Evolutionary conservation across 257 asterid genomes (phyloP).

Genomic region (Solanum peruvianum): DNA sequence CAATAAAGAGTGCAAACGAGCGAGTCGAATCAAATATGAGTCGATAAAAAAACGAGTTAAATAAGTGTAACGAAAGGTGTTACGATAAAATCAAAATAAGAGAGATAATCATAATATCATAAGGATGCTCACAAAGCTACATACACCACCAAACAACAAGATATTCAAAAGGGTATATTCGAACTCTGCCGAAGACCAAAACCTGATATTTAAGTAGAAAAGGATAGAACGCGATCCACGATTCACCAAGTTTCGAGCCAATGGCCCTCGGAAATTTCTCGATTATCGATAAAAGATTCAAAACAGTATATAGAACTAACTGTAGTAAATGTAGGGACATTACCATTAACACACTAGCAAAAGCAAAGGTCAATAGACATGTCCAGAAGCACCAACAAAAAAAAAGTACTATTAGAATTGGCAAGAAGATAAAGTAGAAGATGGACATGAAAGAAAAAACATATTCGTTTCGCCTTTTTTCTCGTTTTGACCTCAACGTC

Average conservation of each 20-base stretch:
- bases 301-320: neutral
- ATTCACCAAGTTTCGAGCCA: neutral
- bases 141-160: neutral
- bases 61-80: neutral
- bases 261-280: neutral
- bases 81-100: neutral
- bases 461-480: neutral
- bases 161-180: neutral
- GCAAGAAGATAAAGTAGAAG: neutral
- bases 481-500: neutral
- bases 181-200: neutral
- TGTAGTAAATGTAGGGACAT: neutral
- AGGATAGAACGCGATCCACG: neutral
- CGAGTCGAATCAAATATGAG: no score
- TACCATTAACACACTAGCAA: neutral
- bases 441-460: neutral
- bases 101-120: neutral
- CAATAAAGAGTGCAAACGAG: neutral
- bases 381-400: neutral
- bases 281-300: neutral
- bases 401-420: neutral
- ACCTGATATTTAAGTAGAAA: neutral
- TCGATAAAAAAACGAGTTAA: no score
- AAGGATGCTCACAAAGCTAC: neutral
- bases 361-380: neutral